Conservation (phyloP, 352 stramenopile genomes). For the Pythium biforme region DNA sequence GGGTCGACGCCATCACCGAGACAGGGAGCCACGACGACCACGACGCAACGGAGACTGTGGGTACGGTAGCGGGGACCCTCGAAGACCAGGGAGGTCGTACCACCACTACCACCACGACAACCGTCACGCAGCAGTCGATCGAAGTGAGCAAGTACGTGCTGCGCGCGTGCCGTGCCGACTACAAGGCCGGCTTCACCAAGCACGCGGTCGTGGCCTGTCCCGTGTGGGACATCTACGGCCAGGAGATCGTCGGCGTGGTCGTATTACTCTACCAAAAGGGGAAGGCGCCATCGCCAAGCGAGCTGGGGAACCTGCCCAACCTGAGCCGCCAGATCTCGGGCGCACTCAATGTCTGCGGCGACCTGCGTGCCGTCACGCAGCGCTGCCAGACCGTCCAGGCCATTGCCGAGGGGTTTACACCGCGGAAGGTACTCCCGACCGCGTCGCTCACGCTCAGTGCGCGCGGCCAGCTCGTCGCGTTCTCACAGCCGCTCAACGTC, state of each 20-base stretch:
- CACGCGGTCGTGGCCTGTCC: slow-evolving; percentile 65
- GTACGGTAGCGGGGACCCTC: too few relatives aligned
- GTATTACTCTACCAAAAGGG: slow-evolving; percentile 53
- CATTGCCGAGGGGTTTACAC: slow-evolving; percentile 43
- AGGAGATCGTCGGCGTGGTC: slow-evolving; percentile 67
- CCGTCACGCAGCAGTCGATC: not conserved
- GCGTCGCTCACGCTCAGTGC: slow-evolving; percentile 45
- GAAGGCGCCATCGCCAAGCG: slow-evolving; percentile 28
- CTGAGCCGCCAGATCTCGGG: slow-evolving; percentile 67
- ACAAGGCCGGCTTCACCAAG: slow-evolving; percentile 50
- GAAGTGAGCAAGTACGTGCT: slow-evolving; percentile 34
- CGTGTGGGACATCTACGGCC: slow-evolving; percentile 58
- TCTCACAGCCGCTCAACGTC: slow-evolving; percentile 62
- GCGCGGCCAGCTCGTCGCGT: slow-evolving; percentile 45
- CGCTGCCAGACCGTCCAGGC: slow-evolving; percentile 46
- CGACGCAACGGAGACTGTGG: too few relatives aligned
- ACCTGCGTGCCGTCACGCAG: slow-evolving; percentile 42
- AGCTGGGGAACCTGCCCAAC: slow-evolving; percentile 60
- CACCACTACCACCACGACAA: not conserved
- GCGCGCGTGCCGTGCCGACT: slow-evolving; percentile 39
- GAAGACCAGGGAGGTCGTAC: too few relatives aligned
- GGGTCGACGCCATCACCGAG: slow-evolving; percentile 32
- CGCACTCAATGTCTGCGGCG: slow-evolving; percentile 65
- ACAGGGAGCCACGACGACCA: slow-evolving; percentile 5
- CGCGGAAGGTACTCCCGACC: not conserved